Conservation (phyloP, 306 rosid species). For the Sicyos edulis region DNA sequence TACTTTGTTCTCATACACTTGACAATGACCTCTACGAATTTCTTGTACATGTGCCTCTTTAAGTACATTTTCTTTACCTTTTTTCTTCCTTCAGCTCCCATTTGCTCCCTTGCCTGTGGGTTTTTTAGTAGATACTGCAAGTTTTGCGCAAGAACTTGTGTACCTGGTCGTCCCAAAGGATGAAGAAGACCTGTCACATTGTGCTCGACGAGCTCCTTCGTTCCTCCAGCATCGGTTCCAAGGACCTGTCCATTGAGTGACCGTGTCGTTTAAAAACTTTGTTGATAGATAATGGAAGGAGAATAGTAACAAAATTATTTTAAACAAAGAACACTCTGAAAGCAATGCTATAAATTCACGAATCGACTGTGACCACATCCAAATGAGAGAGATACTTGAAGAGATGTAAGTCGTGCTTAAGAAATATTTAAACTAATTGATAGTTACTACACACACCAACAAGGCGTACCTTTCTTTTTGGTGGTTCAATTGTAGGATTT, state of each 20-base stretch:
- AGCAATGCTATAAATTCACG: background rate
- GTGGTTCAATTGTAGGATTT: too few species aligned
- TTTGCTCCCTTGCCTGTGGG: slow-evolving; percentile 45
- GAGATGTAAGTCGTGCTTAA: too few species aligned
- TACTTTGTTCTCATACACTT: slow-evolving; percentile 70
- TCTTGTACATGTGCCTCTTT: slow-evolving; percentile 78
- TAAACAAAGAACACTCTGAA: background rate
- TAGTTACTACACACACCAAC: too few species aligned
- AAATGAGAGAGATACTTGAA: too few species aligned
- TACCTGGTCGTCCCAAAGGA: slow-evolving; percentile 56
- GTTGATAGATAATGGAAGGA: background rate
- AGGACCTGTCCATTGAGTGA: slow-evolving; percentile 47
- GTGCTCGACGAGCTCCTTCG: slow-evolving; percentile 80
- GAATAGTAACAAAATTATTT: background rate
- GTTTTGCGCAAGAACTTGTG: slow-evolving; percentile 45
- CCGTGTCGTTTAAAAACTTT: background rate
- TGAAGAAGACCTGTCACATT: slow-evolving; percentile 77
- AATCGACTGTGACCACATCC: too few species aligned
- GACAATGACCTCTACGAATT: slow-evolving; percentile 59
- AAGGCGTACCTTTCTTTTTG: too few species aligned
- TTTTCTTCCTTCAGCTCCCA: slow-evolving; percentile 69
- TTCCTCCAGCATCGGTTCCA: slow-evolving; percentile 89
- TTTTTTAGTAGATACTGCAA: slow-evolving; percentile 58
- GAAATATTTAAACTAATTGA: too few species aligned
- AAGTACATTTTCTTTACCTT: slow-evolving; percentile 67